A percentile compares a stretch with the other conserved stretches of the same genome.
Evolutionary conservation across 768 basidiomycete genomes (phyloP).

Genomic region (Melanogaster broomeanus): DNA sequence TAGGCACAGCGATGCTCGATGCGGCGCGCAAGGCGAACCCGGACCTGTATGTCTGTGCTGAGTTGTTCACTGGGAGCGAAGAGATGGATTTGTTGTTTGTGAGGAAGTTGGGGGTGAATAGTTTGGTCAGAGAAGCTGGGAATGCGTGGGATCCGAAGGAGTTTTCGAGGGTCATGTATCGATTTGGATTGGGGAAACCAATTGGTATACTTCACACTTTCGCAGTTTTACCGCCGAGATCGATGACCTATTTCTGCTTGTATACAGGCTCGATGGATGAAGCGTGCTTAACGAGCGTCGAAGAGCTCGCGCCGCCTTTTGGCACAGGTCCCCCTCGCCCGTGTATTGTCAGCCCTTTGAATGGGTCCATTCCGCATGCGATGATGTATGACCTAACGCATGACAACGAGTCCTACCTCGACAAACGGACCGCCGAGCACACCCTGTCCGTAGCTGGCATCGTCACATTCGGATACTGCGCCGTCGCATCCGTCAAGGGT

Average conservation of each 20-base stretch:
- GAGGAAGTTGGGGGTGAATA: slow-evolving; percentile 89
- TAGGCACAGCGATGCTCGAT: slow-evolving; percentile 96
- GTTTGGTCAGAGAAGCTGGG: slow-evolving; percentile 91
- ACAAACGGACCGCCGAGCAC: slow-evolving; percentile 93
- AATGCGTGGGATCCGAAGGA: slow-evolving; percentile 92
- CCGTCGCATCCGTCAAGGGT: slow-evolving; percentile 92
- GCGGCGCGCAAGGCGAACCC: slow-evolving; percentile 86
- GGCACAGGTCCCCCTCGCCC: slow-evolving; percentile 77
- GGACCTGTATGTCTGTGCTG: slow-evolving; percentile 94
- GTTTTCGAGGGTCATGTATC: slow-evolving; percentile 82
- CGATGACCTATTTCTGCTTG: background rate
- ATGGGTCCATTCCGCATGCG: slow-evolving; percentile 89
- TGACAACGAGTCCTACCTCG: slow-evolving; percentile 90
- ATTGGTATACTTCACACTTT: slow-evolving; percentile 55
- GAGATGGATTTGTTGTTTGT: slow-evolving; percentile 93
- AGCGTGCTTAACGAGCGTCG: slow-evolving; percentile 75
- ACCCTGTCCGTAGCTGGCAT: slow-evolving; percentile 92
- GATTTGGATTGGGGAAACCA: slow-evolving; percentile 91
- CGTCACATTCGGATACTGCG: slow-evolving; percentile 87
- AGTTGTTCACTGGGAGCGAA: slow-evolving; percentile 95
- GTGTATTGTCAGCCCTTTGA: slow-evolving; percentile 75
- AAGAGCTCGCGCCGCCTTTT: slow-evolving; percentile 79
- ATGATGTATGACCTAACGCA: slow-evolving; percentile 95
- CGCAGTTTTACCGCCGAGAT: background rate
- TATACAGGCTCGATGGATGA: slow-evolving; percentile 86